Evolutionary conservation across 129 eudicot genomes (phyloP), one percentile per base, ranked within the genome.

Genomic region (Sambucus nigra): DNA sequence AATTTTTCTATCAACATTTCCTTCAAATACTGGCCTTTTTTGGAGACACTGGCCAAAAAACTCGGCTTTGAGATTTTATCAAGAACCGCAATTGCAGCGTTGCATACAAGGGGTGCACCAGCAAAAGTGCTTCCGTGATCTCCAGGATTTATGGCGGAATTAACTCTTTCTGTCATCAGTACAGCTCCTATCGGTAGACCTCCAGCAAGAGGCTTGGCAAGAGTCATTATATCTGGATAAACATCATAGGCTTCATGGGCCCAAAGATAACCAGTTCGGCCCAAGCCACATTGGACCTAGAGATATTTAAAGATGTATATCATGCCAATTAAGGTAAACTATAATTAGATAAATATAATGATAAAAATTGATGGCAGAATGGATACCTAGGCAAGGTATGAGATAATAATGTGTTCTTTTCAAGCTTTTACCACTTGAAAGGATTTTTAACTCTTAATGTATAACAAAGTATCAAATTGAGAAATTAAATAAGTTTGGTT

Each of bases 61-160:
- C 59, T 53, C 1, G 95, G 86, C 28, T 63, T 56, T 15, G 95
- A 76, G 60, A 91, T 86, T 59, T 91, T 86, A 60, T 91, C 89
- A 5, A 91, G 54, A 23, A 76, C 95, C 0, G 87, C 70, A 15
- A 82, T 72, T 49, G 83, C 95, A 26, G 95, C 98, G 12, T 53
- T 71, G 49, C 95, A 91, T 24, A 91, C 74, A n/a, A 91, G 89
- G 20, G 94, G 98, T 28, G 76, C 81, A 27, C 94, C 95, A 13
- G 98, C 98, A 72, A 91, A 91, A 4, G 92, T 84, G 84, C 88
- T 84, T 39, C 97, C 98, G 45, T 91, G 98, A 54, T 91, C 95
- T 44, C 98, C 98, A 23, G 17, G 52, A 9, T 49, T 77, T 18
- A 91, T 74, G 44, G 94, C 71, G 9, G 72, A 26, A 17, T 86